phyloP scores from a whole-genome alignment of 805 yeast species.

The Limtongia smithiae region DNA sequence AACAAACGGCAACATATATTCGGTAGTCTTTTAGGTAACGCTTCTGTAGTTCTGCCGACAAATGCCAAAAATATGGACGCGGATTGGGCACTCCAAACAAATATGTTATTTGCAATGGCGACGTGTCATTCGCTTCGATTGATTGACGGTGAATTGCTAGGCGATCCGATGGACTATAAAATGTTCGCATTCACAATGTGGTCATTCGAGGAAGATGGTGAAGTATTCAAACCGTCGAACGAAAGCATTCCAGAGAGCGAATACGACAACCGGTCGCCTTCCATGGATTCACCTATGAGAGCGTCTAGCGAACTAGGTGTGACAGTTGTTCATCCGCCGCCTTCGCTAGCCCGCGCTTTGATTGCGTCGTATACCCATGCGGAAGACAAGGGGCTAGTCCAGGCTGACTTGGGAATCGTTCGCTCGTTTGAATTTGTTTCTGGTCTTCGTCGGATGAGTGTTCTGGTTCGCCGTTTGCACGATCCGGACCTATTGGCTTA shows the following conservation, averaged over 20 bases:
- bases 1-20: constrained; percentile 18
- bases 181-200: constrained; percentile 90
- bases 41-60: constrained; percentile 12
- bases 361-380: constrained; percentile 35
- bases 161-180: constrained; percentile 90
- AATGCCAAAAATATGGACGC: constrained; percentile 2
- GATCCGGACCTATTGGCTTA: constrained; percentile 48
- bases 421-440: constrained; percentile 79
- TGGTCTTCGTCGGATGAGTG: constrained; percentile 85
- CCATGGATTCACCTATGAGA: constrained; percentile 1
- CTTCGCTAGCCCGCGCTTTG: constrained; percentile 7
- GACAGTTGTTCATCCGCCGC: constrained; percentile 19
- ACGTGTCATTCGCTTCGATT: constrained; percentile 84
- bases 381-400: neutral
- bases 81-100: constrained; percentile 20
- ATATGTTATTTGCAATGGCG: constrained; percentile 51
- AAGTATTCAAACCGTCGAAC: constrained; percentile 33
- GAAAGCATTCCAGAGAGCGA: too few relatives aligned
- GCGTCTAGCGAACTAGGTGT: too few relatives aligned
- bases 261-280: constrained; percentile 41
- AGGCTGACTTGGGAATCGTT: constrained; percentile 43
- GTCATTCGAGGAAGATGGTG: constrained; percentile 66
- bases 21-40: constrained; percentile 7
- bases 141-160: constrained; percentile 75
- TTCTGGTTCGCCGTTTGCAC: constrained; percentile 52